Evolutionary conservation across 495 filamentous ascomycete genomes (phyloP).

Genomic region (Penicillium steckii): DNA sequence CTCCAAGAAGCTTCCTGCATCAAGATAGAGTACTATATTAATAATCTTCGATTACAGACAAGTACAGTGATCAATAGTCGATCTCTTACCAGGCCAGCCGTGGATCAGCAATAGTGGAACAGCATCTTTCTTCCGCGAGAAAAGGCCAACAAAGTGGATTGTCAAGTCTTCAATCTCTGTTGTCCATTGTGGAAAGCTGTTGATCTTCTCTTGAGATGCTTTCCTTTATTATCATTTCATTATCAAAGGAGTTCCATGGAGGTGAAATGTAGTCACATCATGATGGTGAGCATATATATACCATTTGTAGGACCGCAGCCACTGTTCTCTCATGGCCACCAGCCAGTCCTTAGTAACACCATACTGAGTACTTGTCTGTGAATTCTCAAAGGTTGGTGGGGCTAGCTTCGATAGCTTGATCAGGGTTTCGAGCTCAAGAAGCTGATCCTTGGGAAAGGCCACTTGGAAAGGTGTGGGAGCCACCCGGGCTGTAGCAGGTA

Average conservation of each 20-base stretch:
- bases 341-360: conserved; percentile 61
- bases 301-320: conserved; percentile 50
- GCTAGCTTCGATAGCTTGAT: conserved; percentile 52
- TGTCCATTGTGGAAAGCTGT: conserved; percentile 63
- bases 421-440: conserved; percentile 49
- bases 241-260: too few species aligned
- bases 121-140: conserved; percentile 58
- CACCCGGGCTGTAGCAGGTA: conserved; percentile 25
- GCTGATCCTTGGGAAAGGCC: conserved; percentile 40
- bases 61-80: not conserved
- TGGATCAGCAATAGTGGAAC: conserved; percentile 60
- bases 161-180: conserved; percentile 46
- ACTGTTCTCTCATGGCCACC: conserved; percentile 48
- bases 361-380: conserved; percentile 42
- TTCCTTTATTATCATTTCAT: conserved; percentile 39
- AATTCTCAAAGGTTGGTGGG: conserved; percentile 50
- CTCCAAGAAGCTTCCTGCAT: conserved; percentile 52
- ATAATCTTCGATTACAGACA: not conserved
- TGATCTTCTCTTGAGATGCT: conserved; percentile 53
- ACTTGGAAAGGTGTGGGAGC: conserved; percentile 38
- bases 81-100: conserved; percentile 56
- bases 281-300: too few species aligned
- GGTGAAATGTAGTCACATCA: too few species aligned
- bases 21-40: not conserved
- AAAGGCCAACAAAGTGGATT: conserved; percentile 63